phyloP scores from a whole-genome alignment of 225 moss, liverwort and hornwort genomes.

The Neckera pumila region DNA sequence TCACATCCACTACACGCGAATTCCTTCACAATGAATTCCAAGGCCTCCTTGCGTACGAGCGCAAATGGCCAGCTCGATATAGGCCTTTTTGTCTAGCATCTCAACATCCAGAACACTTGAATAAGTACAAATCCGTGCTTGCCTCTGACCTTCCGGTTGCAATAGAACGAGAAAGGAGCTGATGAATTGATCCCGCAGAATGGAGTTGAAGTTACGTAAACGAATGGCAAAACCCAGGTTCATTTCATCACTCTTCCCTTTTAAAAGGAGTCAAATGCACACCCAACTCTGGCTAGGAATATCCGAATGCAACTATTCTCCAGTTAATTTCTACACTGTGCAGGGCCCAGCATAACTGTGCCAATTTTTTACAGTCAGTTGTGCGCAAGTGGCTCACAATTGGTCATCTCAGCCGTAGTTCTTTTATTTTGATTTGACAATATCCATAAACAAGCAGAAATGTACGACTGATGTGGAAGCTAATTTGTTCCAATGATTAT shows the following conservation, averaged over 20 bases:
- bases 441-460: not conserved
- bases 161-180: constrained; percentile 1
- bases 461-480: not conserved
- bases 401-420: not conserved
- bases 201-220: not conserved
- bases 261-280: not conserved
- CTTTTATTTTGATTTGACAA: not conserved
- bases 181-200: not conserved
- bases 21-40: not conserved
- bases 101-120: constrained; percentile 2
- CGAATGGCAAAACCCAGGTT: not conserved
- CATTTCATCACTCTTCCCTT: not conserved
- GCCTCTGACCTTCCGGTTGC: not conserved
- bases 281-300: not conserved
- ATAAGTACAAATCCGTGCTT: not conserved
- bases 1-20: not conserved
- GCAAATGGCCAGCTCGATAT: not conserved
- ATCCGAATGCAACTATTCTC: not conserved
- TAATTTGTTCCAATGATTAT: not conserved
- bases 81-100: not conserved
- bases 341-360: not conserved
- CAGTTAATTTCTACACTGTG: not conserved
- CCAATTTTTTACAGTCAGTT: not conserved
- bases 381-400: not conserved
- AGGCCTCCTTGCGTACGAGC: not conserved